Conservation (phyloP, 2,329 filamentous ascomycete species). For the Diaporthe batatas region DNA sequence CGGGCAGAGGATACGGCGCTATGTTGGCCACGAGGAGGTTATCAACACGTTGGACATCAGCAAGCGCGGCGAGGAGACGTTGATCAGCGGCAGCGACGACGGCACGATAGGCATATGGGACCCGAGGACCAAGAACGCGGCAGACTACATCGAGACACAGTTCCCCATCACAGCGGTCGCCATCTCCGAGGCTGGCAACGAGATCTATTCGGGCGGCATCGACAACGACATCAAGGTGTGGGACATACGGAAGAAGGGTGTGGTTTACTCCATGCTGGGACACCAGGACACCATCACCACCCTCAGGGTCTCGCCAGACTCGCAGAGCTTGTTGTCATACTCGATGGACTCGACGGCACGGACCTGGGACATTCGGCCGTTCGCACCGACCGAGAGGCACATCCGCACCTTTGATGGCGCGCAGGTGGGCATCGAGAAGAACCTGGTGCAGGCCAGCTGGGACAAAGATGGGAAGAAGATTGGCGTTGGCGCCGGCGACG, state of each 20-base stretch:
- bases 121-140: slow-evolving; percentile 87
- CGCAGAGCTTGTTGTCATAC: slow-evolving; percentile 89
- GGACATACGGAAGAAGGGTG: slow-evolving; percentile 92
- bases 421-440: slow-evolving; percentile 88
- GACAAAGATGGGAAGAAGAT: slow-evolving; percentile 87
- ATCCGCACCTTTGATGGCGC: slow-evolving; percentile 95
- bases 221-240: slow-evolving; percentile 98
- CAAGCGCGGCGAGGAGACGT: slow-evolving; percentile 88
- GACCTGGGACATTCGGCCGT: slow-evolving; percentile 96
- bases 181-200: slow-evolving; percentile 93
- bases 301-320: slow-evolving; percentile 90
- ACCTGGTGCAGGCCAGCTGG: slow-evolving; percentile 92
- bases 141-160: slow-evolving; percentile 89
- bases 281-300: slow-evolving; percentile 95
- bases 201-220: slow-evolving; percentile 93
- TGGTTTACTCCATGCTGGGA: slow-evolving; percentile 88
- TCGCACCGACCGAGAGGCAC: slow-evolving; percentile 88
- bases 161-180: slow-evolving; percentile 94
- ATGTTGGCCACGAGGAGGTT: slow-evolving; percentile 94
- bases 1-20: slow-evolving; percentile 90
- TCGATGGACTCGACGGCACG: slow-evolving; percentile 93
- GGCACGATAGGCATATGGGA: slow-evolving; percentile 97
- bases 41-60: slow-evolving; percentile 93
- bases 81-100: slow-evolving; percentile 94
- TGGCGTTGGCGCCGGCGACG: slow-evolving; percentile 89